Evolutionary conservation across 2,329 filamentous ascomycete species (phyloP).

Genomic region (Cladosporium phlei): DNA sequence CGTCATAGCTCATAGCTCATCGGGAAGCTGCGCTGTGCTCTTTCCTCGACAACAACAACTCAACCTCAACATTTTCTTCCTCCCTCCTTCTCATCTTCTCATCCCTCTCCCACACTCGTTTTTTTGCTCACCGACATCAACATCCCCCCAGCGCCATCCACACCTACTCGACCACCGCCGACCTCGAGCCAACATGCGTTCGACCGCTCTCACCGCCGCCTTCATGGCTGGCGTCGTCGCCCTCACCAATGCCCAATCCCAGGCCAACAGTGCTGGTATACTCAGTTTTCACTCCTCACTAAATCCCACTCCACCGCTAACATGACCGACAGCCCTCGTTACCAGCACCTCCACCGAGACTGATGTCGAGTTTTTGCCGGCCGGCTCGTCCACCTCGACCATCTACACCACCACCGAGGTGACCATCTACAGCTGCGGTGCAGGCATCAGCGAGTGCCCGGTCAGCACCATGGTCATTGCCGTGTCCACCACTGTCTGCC

Average conservation of each 20-base stretch:
- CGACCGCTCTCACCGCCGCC: neutral
- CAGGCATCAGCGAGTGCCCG: slow-evolving; percentile 37
- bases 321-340: neutral
- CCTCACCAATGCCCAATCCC: neutral
- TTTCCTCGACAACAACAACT: neutral
- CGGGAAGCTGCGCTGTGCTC: no score
- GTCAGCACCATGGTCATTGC: slow-evolving; percentile 38
- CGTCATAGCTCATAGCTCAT: no score
- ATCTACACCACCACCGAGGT: slow-evolving; percentile 41
- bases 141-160: neutral
- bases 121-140: neutral
- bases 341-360: slow-evolving; percentile 2
- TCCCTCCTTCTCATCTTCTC: neutral
- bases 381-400: slow-evolving; percentile 35
- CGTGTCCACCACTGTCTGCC: slow-evolving; percentile 43
- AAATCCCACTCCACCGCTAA: neutral
- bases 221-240: slow-evolving; percentile 1
- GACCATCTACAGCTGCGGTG: slow-evolving; percentile 39
- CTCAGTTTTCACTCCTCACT: neutral
- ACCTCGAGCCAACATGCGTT: slow-evolving; percentile 3
- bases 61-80: no score
- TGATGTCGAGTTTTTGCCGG: slow-evolving; percentile 24
- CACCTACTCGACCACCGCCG: neutral
- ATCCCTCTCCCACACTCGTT: neutral
- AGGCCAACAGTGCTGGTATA: neutral